Percentiles rank a stretch among this genome's conserved stretches.
phyloP scores from a whole-genome alignment of 2,329 filamentous ascomycete genomes.

The Alternaria gansuensis region DNA sequence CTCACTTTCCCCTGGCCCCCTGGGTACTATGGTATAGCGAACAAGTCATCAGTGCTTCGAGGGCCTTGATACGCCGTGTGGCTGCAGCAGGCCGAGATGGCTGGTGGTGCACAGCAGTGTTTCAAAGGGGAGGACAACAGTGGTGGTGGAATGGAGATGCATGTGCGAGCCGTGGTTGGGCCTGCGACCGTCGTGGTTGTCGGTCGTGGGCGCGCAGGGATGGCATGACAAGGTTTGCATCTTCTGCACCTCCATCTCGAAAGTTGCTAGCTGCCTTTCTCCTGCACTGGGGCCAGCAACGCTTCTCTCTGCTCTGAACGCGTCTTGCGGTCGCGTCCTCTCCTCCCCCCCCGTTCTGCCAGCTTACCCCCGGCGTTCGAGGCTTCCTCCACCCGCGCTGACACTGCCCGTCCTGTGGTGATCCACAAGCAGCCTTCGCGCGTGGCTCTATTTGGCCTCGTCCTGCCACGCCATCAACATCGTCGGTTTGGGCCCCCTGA shows the following conservation, averaged over 20 bases:
- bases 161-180: background rate
- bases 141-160: background rate
- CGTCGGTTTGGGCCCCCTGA: constrained; percentile 30
- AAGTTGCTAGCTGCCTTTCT: constrained; percentile 18
- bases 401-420: constrained; percentile 12
- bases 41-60: constrained; percentile 19
- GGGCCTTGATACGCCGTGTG: constrained; percentile 9
- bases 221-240: constrained; percentile 22
- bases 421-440: constrained; percentile 23
- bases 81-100: constrained; percentile 13
- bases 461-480: constrained; percentile 29
- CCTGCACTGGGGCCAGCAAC: constrained; percentile 19
- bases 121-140: constrained; percentile 12
- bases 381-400: background rate
- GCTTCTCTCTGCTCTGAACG: constrained; percentile 10
- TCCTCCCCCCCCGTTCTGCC: constrained; percentile 8
- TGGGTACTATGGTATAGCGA: too few species aligned
- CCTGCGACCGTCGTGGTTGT: constrained; percentile 9
- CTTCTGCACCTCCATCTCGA: constrained; percentile 24
- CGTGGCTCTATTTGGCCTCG: constrained; percentile 30
- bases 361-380: background rate
- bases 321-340: constrained; percentile 10
- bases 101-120: constrained; percentile 6
- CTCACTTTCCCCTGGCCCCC: background rate
- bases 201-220: constrained; percentile 16